Percentiles rank a stretch among this genome's conserved stretches.
Evolutionary conservation across 495 filamentous ascomycete species (phyloP).

Genomic region (Penicillium herquei): DNA sequence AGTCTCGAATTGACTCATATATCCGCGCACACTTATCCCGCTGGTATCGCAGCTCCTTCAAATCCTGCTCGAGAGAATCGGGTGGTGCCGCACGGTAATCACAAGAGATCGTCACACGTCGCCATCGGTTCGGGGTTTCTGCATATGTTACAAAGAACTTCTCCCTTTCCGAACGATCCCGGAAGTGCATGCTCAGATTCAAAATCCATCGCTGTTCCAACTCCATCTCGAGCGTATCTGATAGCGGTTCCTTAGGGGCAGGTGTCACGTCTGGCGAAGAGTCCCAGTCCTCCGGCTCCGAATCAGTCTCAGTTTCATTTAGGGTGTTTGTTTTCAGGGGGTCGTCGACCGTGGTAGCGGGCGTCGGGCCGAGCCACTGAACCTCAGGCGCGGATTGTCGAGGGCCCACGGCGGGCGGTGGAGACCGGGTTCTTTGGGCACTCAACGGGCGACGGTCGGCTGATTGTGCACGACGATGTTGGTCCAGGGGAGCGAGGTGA

Average conservation of each 20-base stretch:
- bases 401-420: slow-evolving; percentile 41
- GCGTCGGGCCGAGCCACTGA: slow-evolving; percentile 40
- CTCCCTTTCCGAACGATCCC: slow-evolving; percentile 89
- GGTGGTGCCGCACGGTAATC: slow-evolving; percentile 82
- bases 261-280: slow-evolving; percentile 14
- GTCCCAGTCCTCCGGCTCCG: slow-evolving; percentile 6
- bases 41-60: slow-evolving; percentile 76
- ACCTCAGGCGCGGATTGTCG: slow-evolving; percentile 49
- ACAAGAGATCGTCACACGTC: slow-evolving; percentile 86
- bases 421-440: slow-evolving; percentile 43
- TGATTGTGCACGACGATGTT: slow-evolving; percentile 72
- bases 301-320: slow-evolving; percentile 1
- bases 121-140: slow-evolving; percentile 73
- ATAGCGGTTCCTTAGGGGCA: slow-evolving; percentile 30
- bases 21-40: slow-evolving; percentile 93
- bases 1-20: slow-evolving; percentile 94
- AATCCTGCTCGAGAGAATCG: slow-evolving; percentile 81
- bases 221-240: slow-evolving; percentile 70
- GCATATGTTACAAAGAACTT: slow-evolving; percentile 99
- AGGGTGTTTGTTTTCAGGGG: slow-evolving; percentile 4
- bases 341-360: slow-evolving; percentile 38
- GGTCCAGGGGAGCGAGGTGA: slow-evolving; percentile 61
- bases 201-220: slow-evolving; percentile 90
- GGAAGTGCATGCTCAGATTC: slow-evolving; percentile 98
- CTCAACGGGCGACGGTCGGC: slow-evolving; percentile 60